Base-by-base conservation (phyloP, 78 protist genomes). In the Dictyostelium intermedium region DNA sequence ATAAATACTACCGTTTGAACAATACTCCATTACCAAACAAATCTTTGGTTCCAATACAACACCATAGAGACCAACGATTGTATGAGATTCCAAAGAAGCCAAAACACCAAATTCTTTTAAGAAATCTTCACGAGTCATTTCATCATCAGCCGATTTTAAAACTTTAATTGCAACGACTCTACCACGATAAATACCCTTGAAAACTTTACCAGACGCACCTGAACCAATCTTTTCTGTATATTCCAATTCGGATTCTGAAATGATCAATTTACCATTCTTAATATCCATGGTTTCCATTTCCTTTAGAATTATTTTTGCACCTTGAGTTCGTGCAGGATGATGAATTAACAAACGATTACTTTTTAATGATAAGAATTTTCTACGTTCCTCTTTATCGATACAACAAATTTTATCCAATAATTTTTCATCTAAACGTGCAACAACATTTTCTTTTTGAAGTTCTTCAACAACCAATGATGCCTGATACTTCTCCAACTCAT, bases 11-110 rank as follows among this genome's bases (percentile, higher is more conserved):
- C 96, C 96, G 7, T 72, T 85, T 16, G 74, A 37, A 37, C 96
- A 93, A 56, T 93, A 93, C 60, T 93, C 96, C 96, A 93, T 93
- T 5, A 93, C 96, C 43, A 93, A 45, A 74, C 96, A 92, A 63
- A 92, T 82, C 53, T 83, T 61, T 45, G 96, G 92, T 47, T 93
- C 92, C 35, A 93, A 60, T 2, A 84, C 91, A 1, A 89, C 96
- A 23, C 96, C 96, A 76, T 84, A 84, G 2, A 93, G 63, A 47
- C 92, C 85, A 27, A 85, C 92, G n/a, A 93, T 85, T 0, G 81
- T 20, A 45, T 30, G 43, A 4, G 93, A 86, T 23, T 85, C 85
- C 1, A 93, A 50, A 2, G 83, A 83, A 25, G 93, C 93, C 61
- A 95, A 66, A 6, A 95, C 93, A 30, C 41, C 73, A 83, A 95